Percentiles rank a stretch among this genome's conserved stretches.
Evolutionary conservation across 306 rosid species (phyloP).

Genomic region (Vachellia pachyceras): DNA sequence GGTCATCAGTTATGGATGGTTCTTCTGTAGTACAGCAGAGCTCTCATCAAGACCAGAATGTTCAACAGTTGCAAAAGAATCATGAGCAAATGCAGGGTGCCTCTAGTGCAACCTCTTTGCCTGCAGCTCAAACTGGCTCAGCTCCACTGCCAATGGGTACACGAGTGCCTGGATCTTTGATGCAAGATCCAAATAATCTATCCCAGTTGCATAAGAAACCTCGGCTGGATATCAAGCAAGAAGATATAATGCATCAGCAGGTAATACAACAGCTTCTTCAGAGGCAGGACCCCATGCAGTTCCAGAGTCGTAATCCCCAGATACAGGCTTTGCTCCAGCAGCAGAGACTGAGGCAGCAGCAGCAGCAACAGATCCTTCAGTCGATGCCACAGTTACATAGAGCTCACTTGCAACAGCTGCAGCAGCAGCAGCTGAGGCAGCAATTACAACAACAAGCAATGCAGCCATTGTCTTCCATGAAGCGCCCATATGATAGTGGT

Average conservation of each 20-base stretch:
- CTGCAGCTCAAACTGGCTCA: constrained; percentile 67
- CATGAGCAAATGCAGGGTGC: constrained; percentile 76
- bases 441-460: constrained; percentile 82
- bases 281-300: constrained; percentile 81
- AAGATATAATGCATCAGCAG: constrained; percentile 81
- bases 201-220: constrained; percentile 78
- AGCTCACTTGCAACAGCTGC: constrained; percentile 64
- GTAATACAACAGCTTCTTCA: constrained; percentile 82
- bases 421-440: constrained; percentile 73
- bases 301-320: constrained; percentile 79
- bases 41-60: constrained; percentile 83
- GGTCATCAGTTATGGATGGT: constrained; percentile 91
- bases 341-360: constrained; percentile 63
- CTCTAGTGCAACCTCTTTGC: constrained; percentile 68
- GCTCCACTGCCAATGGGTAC: constrained; percentile 62
- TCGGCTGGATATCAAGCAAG: constrained; percentile 79
- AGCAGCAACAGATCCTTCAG: constrained; percentile 59
- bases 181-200: constrained; percentile 74
- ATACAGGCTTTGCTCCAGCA: constrained; percentile 83
- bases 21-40: constrained; percentile 84
- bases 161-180: constrained; percentile 65
- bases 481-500: constrained; percentile 81
- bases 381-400: constrained; percentile 89
- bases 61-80: constrained; percentile 74
- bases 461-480: constrained; percentile 66